These are phyloP conservation scores for Globisporangium acanthophoron DNA, from an alignment of 352 stramenopile species.

Conservation along the genomic window DNA sequence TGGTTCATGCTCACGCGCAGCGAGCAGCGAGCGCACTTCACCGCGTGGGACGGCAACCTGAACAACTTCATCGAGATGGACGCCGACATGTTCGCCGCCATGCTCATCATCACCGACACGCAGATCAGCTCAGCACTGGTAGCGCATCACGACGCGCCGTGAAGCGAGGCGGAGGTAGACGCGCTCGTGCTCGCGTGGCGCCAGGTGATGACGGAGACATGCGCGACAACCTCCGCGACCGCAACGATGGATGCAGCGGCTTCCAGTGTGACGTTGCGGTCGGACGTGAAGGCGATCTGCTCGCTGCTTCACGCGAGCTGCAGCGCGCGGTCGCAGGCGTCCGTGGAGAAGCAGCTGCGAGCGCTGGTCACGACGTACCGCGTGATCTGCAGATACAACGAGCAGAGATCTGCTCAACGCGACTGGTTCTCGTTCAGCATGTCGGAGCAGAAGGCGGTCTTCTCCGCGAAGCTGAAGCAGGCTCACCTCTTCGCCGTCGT, in stretches of 20 bases:
- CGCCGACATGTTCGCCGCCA: neutral
- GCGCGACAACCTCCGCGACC: neutral
- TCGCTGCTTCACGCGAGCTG: neutral
- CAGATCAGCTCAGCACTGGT: neutral
- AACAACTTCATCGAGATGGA: neutral
- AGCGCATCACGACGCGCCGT: neutral
- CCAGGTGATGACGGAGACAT: neutral
- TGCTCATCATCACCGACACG: neutral
- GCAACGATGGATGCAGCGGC: too few relatives aligned
- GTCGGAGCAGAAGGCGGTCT: neutral
- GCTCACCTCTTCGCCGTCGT: neutral
- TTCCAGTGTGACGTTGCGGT: neutral
- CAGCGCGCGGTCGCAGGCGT: neutral
- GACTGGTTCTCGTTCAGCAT: neutral
- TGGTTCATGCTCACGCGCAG: neutral
- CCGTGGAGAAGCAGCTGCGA: neutral
- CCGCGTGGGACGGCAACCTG: neutral
- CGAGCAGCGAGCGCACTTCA: neutral
- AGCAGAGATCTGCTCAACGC: neutral
- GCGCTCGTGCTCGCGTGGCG: neutral
- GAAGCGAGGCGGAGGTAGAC: neutral
- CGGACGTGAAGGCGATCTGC: neutral
- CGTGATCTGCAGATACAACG: neutral
- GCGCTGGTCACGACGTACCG: neutral
- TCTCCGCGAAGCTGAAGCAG: neutral